These are phyloP conservation scores for Fusarium devonianum DNA, from an alignment of 2,329 filamentous ascomycete genomes.

Conservation along the genomic window DNA sequence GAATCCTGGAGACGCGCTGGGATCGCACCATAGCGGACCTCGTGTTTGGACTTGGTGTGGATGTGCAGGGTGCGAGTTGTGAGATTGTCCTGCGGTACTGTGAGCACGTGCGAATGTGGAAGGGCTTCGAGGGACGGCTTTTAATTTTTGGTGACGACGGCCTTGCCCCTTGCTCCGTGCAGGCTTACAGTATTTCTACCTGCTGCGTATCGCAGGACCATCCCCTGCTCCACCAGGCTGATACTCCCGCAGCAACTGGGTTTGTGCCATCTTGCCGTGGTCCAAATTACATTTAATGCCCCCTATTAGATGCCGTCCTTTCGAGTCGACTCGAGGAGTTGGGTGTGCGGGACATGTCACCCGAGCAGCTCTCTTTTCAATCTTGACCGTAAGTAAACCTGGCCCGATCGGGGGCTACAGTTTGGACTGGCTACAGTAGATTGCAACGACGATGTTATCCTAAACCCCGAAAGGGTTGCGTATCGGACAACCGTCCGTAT, in stretches of 20 bases:
- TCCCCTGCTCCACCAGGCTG: constrained; percentile 24
- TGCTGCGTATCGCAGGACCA: constrained; percentile 19
- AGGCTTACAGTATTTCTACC: constrained; percentile 31
- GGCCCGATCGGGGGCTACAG: constrained; percentile 21
- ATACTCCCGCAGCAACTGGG: constrained; percentile 13
- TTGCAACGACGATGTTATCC: constrained; percentile 25
- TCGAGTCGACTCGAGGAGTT: too few relatives aligned
- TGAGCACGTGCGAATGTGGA: constrained; percentile 25
- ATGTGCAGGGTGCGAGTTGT: constrained; percentile 26
- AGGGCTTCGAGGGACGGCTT: constrained; percentile 9
- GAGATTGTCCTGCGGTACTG: constrained; percentile 5
- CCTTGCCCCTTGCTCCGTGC: constrained; percentile 33
- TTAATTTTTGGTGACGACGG: constrained; percentile 31
- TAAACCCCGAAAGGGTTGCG: constrained; percentile 26
- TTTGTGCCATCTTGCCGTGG: constrained; percentile 1
- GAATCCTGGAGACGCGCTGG: constrained; percentile 40
- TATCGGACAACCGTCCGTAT: constrained; percentile 22
- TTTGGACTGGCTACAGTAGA: constrained; percentile 10
- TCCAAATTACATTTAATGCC: constrained; percentile 2
- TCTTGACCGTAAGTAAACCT: too few relatives aligned
- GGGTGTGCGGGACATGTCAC: constrained; percentile 1
- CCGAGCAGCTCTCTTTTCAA: constrained; percentile 2
- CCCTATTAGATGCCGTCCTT: constrained; percentile 2
- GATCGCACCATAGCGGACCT: constrained; percentile 40
- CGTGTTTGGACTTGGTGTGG: constrained; percentile 39